Evolutionary conservation across 2,329 filamentous ascomycete genomes (phyloP).

Genomic region (Arthroderma sp.): DNA sequence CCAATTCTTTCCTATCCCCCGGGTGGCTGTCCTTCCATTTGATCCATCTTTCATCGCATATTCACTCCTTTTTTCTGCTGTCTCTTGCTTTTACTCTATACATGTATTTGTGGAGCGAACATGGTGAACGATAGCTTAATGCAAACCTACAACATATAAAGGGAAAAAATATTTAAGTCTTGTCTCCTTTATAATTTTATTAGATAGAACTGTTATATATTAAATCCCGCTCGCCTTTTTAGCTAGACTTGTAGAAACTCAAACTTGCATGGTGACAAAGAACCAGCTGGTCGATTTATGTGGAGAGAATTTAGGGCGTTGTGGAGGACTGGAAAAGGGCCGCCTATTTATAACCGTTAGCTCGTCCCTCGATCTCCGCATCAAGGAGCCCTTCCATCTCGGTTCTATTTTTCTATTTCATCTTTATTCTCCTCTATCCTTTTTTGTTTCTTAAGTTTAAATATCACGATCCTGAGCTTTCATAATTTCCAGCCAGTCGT

Average conservation of each 20-base stretch:
- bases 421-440: background rate
- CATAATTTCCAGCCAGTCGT: background rate
- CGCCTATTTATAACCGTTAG: background rate
- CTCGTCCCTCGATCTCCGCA: background rate
- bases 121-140: background rate
- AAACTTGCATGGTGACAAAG: background rate
- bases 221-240: background rate
- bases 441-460: background rate
- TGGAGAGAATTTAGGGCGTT: background rate
- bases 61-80: background rate
- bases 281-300: background rate
- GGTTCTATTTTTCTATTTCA: background rate
- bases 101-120: background rate
- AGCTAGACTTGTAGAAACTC: background rate
- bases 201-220: background rate
- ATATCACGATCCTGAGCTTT: background rate
- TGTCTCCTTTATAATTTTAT: background rate
- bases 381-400: background rate
- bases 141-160: background rate
- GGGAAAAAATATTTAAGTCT: background rate
- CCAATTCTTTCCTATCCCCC: background rate
- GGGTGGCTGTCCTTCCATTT: background rate
- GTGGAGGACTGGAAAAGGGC: background rate
- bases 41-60: background rate
- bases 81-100: background rate